phyloP scores from a whole-genome alignment of 331 rosid species.

The Acacia pycnantha region DNA sequence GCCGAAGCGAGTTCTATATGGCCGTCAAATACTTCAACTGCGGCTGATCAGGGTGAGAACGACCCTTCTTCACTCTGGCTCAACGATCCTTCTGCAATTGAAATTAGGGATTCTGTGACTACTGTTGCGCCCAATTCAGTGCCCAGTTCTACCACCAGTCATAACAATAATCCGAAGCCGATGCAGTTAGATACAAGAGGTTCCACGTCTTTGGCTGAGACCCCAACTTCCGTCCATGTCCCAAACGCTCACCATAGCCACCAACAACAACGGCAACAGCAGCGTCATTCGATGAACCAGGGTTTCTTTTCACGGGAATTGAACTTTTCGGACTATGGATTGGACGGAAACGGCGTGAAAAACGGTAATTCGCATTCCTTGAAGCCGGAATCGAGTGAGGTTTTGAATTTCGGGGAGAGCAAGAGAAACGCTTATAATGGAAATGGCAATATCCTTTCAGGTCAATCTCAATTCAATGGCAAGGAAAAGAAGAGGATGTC shows the following conservation, averaged over 20 bases:
- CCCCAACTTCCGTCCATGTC: conserved; percentile 50
- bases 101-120: conserved; percentile 51
- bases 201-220: conserved; percentile 68
- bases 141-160: conserved; percentile 20
- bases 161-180: conserved; percentile 34
- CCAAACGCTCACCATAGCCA: conserved; percentile 1
- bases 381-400: conserved; percentile 87
- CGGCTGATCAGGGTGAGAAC: conserved; percentile 70
- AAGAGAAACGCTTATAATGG: conserved; percentile 41
- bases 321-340: conserved; percentile 60
- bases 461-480: conserved; percentile 48
- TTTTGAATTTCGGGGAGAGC: conserved; percentile 69
- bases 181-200: conserved; percentile 58
- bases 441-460: conserved; percentile 49
- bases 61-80: conserved; percentile 77
- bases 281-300: conserved; percentile 37
- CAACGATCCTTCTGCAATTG: conserved; percentile 51
- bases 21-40: conserved; percentile 43
- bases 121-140: conserved; percentile 27
- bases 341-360: conserved; percentile 37
- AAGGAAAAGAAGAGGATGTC: conserved; percentile 63
- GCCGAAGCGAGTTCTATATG: conserved; percentile 63
- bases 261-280: conserved; percentile 20
- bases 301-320: conserved; percentile 57
- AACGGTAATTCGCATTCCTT: conserved; percentile 42